These are phyloP conservation scores for Aphanomyces euteiches DNA, from an alignment of 352 stramenopile species.

Conservation along the genomic window DNA sequence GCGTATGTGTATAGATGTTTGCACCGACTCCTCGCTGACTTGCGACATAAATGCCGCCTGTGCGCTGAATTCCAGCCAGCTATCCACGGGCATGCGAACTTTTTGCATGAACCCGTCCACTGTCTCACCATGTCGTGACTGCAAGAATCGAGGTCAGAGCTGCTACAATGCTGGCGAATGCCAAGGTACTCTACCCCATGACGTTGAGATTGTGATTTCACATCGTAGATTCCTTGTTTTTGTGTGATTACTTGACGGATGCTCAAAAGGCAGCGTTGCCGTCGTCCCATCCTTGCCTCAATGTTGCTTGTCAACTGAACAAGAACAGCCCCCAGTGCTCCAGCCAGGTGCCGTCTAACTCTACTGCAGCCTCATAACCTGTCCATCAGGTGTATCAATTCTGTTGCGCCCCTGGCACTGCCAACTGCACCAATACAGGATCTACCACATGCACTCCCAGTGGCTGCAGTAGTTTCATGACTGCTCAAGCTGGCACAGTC, in stretches of 20 bases:
- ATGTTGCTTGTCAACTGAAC: conserved; percentile 22
- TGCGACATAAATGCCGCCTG: conserved; percentile 21
- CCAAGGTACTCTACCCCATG: not conserved
- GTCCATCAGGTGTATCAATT: conserved; percentile 7
- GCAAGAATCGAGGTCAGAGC: not conserved
- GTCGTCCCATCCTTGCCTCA: conserved; percentile 8
- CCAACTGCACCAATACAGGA: conserved; percentile 3
- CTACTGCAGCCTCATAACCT: not conserved
- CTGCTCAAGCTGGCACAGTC: not conserved
- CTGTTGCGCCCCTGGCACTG: conserved; percentile 18
- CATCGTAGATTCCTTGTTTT: conserved; percentile 25
- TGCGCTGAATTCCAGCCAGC: not conserved
- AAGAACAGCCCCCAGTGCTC: conserved; percentile 19
- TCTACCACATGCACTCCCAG: conserved; percentile 10
- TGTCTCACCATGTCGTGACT: not conserved
- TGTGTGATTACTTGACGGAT: conserved; percentile 16
- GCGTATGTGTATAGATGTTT: not conserved
- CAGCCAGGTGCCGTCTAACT: not conserved
- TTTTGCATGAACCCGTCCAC: conserved; percentile 1
- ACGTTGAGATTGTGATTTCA: not conserved
- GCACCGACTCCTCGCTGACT: not conserved
- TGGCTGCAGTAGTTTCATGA: conserved; percentile 22
- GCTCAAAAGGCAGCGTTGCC: conserved; percentile 19
- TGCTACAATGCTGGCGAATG: conserved; percentile 17
- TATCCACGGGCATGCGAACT: not conserved